Evolutionary conservation across 2,329 filamentous ascomycete species (phyloP).

Genomic region (Penicillium corylophilum): DNA sequence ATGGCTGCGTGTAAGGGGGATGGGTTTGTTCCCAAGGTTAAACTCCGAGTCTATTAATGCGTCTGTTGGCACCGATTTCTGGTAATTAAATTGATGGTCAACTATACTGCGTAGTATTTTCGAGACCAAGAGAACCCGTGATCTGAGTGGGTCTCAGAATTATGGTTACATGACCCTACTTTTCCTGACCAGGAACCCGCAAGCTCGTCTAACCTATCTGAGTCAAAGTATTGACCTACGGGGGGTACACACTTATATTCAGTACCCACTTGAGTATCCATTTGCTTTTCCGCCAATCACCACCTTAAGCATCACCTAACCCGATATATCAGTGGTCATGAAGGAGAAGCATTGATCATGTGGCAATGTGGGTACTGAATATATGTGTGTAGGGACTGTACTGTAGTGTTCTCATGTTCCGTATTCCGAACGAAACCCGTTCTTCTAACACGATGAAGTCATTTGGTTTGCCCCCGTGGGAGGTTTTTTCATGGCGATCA

Average conservation of each 20-base stretch:
- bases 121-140: background rate
- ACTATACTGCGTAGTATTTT: background rate
- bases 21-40: background rate
- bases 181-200: background rate
- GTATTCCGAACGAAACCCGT: background rate
- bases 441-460: background rate
- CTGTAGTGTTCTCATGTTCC: background rate
- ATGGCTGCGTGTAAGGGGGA: background rate
- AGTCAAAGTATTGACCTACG: background rate
- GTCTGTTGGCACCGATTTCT: background rate
- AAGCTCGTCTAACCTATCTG: background rate
- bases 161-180: background rate
- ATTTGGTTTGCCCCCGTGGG: background rate
- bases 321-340: too few species aligned
- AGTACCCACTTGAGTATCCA: too few species aligned
- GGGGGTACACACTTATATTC: too few species aligned
- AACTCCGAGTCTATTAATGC: background rate
- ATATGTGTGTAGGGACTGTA: too few species aligned
- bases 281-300: too few species aligned
- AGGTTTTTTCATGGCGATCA: background rate
- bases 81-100: background rate
- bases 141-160: background rate
- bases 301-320: too few species aligned
- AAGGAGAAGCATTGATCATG: too few species aligned
- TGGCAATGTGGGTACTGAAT: too few species aligned